These are phyloP conservation scores for Persicaria tinctoria DNA, from an alignment of 148 eudicot species.

Conservation along the genomic window DNA sequence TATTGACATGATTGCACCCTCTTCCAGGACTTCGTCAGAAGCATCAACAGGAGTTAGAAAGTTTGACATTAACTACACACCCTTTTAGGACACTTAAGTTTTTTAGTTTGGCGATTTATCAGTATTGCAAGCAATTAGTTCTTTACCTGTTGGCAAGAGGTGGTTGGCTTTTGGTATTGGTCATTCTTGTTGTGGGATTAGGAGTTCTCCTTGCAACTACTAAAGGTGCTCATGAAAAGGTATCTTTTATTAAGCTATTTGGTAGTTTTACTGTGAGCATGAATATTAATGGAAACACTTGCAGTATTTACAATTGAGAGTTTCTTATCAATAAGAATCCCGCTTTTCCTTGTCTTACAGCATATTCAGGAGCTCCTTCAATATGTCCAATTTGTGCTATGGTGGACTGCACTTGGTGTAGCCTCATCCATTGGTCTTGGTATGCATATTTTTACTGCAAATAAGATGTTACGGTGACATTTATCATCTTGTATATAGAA, in stretches of 20 bases:
- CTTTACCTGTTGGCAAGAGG: slow-evolving; percentile 60
- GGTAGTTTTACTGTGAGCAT: neutral
- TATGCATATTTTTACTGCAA: slow-evolving; percentile 24
- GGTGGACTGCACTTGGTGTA: slow-evolving; percentile 99
- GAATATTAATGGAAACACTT: neutral
- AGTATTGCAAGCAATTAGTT: slow-evolving; percentile 48
- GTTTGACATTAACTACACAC: slow-evolving; percentile 61
- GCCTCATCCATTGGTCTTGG: slow-evolving; percentile 99
- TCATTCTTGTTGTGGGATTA: slow-evolving; percentile 28
- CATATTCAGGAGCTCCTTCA: slow-evolving; percentile 65
- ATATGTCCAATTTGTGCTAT: slow-evolving; percentile 67
- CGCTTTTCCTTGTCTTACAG: slow-evolving; percentile 33
- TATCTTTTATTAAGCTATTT: slow-evolving; percentile 12
- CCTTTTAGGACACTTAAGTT: slow-evolving; percentile 70
- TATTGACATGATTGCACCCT: slow-evolving; percentile 17
- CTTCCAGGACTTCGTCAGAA: slow-evolving; percentile 58
- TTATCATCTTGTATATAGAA: neutral
- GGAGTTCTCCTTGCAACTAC: slow-evolving; percentile 45
- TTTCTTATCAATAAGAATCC: neutral
- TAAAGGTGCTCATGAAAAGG: slow-evolving; percentile 95
- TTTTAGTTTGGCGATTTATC: slow-evolving; percentile 54
- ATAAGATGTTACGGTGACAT: neutral
- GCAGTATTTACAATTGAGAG: neutral
- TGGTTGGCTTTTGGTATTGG: slow-evolving; percentile 55
- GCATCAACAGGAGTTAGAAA: slow-evolving; percentile 68